A percentile compares a stretch with the other conserved stretches of the same genome.
phyloP scores from a whole-genome alignment of 371 early-diverging fungal species.

The Syncephalastrum monosporum region DNA sequence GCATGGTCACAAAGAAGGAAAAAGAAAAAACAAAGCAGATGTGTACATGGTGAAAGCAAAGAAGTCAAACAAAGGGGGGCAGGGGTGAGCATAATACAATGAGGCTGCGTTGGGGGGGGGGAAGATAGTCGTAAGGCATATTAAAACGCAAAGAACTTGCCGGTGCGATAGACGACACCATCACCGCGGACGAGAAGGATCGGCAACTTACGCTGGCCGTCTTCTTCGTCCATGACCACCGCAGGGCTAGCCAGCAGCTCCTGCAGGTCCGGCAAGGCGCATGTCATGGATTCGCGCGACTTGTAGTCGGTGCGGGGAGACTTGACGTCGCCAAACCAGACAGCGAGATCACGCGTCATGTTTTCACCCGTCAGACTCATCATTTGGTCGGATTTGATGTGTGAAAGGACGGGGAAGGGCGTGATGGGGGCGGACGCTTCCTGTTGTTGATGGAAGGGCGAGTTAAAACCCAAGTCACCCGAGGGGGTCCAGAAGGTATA shows the following conservation, averaged over 20 bases:
- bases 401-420: constrained; percentile 11
- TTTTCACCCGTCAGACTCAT: constrained; percentile 57
- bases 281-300: constrained; percentile 47
- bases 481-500: constrained; percentile 72
- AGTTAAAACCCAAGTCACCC: constrained; percentile 13
- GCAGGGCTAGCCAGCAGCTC: constrained; percentile 28
- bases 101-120: too few relatives aligned
- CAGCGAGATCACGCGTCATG: constrained; percentile 60
- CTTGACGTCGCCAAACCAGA: constrained; percentile 71
- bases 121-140: not conserved
- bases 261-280: constrained; percentile 39
- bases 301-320: constrained; percentile 53
- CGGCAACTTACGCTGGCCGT: constrained; percentile 45
- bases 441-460: constrained; percentile 11
- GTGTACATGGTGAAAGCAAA: too few relatives aligned
- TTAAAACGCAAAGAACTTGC: constrained; percentile 40
- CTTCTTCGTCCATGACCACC: constrained; percentile 18
- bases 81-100: too few relatives aligned
- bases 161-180: constrained; percentile 68
- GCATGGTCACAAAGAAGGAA: too few relatives aligned
- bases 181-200: constrained; percentile 64
- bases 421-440: constrained; percentile 12
- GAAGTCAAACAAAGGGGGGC: too few relatives aligned
- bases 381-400: constrained; percentile 17
- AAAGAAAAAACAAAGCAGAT: not conserved